phyloP scores from a whole-genome alignment of 1,284 basidiomycete species.

The Sanguinoderma infundibulare region DNA sequence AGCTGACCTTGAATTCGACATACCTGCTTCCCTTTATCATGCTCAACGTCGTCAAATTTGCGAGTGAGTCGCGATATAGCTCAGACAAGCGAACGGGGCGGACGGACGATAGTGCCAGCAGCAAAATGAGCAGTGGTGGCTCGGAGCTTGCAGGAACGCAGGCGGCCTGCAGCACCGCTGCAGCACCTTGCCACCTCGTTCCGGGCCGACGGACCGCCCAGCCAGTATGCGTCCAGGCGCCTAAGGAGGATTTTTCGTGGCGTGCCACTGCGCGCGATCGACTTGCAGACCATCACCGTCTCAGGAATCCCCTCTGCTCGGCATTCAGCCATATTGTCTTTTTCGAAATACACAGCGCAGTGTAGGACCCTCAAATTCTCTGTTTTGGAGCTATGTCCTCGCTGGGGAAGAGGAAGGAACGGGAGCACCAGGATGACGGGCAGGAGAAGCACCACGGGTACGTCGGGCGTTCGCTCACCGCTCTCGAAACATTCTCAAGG shows the following conservation, averaged over 20 bases:
- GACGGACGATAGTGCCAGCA: not conserved
- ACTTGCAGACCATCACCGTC: not conserved
- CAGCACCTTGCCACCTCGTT: not conserved
- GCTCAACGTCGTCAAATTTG: not conserved
- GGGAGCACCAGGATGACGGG: conserved; percentile 40
- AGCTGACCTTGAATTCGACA: not conserved
- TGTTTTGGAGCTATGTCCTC: conserved; percentile 27
- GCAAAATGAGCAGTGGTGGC: not conserved
- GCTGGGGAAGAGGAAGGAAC: conserved; percentile 58
- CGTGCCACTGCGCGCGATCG: not conserved
- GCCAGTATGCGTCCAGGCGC: not conserved
- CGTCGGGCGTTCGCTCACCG: conserved; percentile 6
- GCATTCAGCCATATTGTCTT: no score
- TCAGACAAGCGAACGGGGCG: not conserved
- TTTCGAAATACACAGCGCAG: not conserved
- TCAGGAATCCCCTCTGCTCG: not conserved
- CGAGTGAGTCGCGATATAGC: not conserved
- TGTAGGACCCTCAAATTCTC: not conserved
- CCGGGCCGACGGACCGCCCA: not conserved
- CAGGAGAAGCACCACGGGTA: conserved; percentile 42
- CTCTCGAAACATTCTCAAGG: not conserved
- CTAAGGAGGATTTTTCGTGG: not conserved
- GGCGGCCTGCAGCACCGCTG: not conserved
- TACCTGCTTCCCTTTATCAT: not conserved
- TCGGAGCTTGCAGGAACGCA: not conserved